Evolutionary conservation across 1,284 basidiomycete species (phyloP).

Genomic region (Trametes sp.): DNA sequence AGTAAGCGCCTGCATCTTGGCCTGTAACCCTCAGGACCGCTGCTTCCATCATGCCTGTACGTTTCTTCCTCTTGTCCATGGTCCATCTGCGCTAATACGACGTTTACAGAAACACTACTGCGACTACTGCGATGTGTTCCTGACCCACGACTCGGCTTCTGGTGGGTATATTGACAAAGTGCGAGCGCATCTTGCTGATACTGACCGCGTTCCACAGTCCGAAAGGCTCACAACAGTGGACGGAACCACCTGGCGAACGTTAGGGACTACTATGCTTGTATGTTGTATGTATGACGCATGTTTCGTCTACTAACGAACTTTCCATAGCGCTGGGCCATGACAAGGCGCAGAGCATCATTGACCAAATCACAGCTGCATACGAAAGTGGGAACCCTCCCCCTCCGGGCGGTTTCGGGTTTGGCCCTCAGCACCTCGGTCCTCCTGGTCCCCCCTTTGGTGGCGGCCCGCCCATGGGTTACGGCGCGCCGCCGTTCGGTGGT

Average conservation of each 20-base stretch:
- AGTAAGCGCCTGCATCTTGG: conserved; percentile 22
- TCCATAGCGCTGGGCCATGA: conserved; percentile 88
- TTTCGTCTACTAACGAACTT: conserved; percentile 23
- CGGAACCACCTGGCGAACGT: conserved; percentile 97
- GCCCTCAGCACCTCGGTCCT: conserved; percentile 69
- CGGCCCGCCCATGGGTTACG: conserved; percentile 58
- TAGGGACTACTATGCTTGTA: conserved; percentile 95
- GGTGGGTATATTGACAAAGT: conserved; percentile 51
- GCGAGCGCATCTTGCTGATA: not conserved
- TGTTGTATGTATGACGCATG: conserved; percentile 36
- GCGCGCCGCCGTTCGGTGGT: conserved; percentile 47
- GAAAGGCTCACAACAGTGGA: conserved; percentile 98
- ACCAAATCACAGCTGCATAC: conserved; percentile 93
- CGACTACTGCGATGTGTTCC: conserved; percentile 92
- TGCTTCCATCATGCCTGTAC: conserved; percentile 56
- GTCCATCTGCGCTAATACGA: conserved; percentile 9
- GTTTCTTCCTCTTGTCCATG: conserved; percentile 33
- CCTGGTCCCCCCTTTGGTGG: conserved; percentile 51
- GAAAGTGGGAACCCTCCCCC: conserved; percentile 87
- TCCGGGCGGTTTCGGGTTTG: conserved; percentile 83
- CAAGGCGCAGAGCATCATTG: conserved; percentile 95
- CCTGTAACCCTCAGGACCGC: conserved; percentile 9
- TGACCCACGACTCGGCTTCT: conserved; percentile 90
- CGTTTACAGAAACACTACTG: conserved; percentile 80
- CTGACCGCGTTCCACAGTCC: conserved; percentile 61